A percentile compares a stretch with the other conserved stretches of the same genome.
Evolutionary conservation across 1,284 basidiomycete genomes (phyloP).

Genomic region (Macrocystidia cucumis): DNA sequence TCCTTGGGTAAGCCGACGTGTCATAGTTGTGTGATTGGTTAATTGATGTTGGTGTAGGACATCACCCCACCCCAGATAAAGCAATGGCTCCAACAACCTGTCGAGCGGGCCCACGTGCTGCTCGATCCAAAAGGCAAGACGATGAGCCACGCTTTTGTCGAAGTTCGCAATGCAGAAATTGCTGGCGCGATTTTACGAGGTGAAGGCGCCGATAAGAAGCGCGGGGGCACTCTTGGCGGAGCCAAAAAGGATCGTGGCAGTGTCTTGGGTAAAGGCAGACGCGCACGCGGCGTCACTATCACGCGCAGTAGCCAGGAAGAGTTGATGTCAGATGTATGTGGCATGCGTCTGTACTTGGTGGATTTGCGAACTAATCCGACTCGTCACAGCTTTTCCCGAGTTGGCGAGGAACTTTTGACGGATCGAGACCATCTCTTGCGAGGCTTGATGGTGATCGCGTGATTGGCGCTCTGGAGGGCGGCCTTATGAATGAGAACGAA

Average conservation of each 20-base stretch:
- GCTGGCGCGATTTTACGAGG: constrained; percentile 61
- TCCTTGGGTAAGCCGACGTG: constrained; percentile 57
- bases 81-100: constrained; percentile 60
- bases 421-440: constrained; percentile 54
- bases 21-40: constrained; percentile 5
- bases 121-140: constrained; percentile 76
- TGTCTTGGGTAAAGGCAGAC: constrained; percentile 67
- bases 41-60: constrained; percentile 38
- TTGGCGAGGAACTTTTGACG: constrained; percentile 72
- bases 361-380: constrained; percentile 5
- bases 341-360: constrained; percentile 1
- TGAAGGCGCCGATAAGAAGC: constrained; percentile 23
- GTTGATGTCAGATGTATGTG: constrained; percentile 64
- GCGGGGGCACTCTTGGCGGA: constrained; percentile 11
- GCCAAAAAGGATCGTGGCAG: constrained; percentile 34
- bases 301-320: constrained; percentile 72
- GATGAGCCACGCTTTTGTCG: constrained; percentile 71
- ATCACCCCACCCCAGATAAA: constrained; percentile 68
- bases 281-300: constrained; percentile 73
- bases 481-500: constrained; percentile 58
- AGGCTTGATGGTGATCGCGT: constrained; percentile 50
- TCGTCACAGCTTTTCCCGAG: constrained; percentile 58
- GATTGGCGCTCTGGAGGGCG: constrained; percentile 47
- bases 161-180: constrained; percentile 49
- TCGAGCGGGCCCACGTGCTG: constrained; percentile 64